Base-by-base conservation (phyloP, 345 rosid species). In the Citrus reticulata region DNA sequence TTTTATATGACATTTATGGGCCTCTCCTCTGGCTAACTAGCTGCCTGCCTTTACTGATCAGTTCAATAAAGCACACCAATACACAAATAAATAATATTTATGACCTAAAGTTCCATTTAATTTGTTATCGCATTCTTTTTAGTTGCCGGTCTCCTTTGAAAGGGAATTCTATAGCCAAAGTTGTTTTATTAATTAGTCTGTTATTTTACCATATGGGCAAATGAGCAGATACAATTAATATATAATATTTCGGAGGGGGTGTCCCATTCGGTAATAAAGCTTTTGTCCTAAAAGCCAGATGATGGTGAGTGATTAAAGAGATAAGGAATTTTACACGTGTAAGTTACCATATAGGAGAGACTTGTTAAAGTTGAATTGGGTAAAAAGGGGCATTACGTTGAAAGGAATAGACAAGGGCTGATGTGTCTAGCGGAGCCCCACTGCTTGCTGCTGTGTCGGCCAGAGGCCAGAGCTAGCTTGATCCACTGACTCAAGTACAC, bases 381-480 rank as follows among this genome's bases (percentile, higher is more conserved):
- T 70, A 72, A 78, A 84, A 81, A 84, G 84, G 72, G 86, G 78
- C 86, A 51, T 66, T 75, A 78, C 84, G 78, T 78, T 82, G 76
- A 71, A 75, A 75, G 54, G 63, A 84, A 78, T 61, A 81, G 87
- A 81, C 87, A 81, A 76, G 61, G 49, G 75, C 46, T 60, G 76
- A 11, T 76, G 73, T 61, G 72, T 10, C 51, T 30, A 61, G 72
- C 83, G 66, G 78, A 77, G 42, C 7, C 64, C 73, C 75, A 68
- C 68, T 46, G 71, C 70, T 66, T 35, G 71, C 70, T 22, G 68
- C 77, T 65, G 69, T 76, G 78, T 40, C 76, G n/a, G 67, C 35
- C 77, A 61, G 24, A 9, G 29, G 55, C 35, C 77, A 61, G 24
- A 27, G 29, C 13, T 35, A 62, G 66, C 30, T 61, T 9, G 58